These are phyloP conservation scores for Heliamphora ciliata DNA, from an alignment of 179 eudicot species.

Conservation along the genomic window DNA sequence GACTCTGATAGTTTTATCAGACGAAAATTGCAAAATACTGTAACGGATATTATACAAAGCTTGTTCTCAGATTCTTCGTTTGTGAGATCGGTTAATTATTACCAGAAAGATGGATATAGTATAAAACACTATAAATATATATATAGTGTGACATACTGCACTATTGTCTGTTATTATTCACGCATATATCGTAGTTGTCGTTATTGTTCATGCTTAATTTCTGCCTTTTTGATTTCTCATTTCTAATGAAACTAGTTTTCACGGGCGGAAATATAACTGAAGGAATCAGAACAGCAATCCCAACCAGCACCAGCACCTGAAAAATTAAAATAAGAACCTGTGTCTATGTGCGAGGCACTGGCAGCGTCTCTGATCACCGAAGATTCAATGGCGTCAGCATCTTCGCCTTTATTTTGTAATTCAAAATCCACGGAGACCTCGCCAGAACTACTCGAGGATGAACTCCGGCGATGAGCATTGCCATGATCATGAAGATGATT, in stretches of 20 bases:
- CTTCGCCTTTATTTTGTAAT: not conserved
- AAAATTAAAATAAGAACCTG: not conserved
- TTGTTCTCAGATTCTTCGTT: not conserved
- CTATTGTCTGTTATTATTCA: not conserved
- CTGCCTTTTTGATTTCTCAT: not conserved
- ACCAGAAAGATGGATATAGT: too few species aligned
- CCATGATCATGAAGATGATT: not conserved
- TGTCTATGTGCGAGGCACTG: not conserved
- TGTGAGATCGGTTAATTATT: not conserved
- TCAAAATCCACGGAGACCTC: constrained; percentile 14
- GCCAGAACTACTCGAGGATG: not conserved
- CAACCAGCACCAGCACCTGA: not conserved
- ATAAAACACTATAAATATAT: too few species aligned
- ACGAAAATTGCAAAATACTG: too few species aligned
- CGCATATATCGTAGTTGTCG: too few species aligned
- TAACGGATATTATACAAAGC: not conserved
- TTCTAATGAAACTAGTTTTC: not conserved
- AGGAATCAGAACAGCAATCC: not conserved
- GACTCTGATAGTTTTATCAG: too few species aligned
- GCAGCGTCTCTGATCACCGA: not conserved
- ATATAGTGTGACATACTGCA: not conserved
- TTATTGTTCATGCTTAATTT: not conserved
- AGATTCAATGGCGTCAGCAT: not conserved
- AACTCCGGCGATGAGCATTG: not conserved
- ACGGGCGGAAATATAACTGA: not conserved